A percentile compares a stretch with the other conserved stretches of the same genome.
phyloP scores from a whole-genome alignment of 805 yeast genomes.

The Yarrowia bubula region DNA sequence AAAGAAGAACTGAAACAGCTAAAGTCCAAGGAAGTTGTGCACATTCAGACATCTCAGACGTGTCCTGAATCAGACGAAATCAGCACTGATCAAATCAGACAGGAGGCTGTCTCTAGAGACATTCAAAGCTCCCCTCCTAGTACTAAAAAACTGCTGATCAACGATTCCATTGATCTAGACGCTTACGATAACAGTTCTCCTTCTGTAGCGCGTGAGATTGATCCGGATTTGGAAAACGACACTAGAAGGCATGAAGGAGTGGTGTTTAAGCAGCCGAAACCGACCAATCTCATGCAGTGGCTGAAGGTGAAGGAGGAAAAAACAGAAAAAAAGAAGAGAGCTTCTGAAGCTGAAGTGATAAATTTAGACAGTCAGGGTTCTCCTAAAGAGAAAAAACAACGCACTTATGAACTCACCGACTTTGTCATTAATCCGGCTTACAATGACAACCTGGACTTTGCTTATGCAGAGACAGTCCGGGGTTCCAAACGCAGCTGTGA shows the following conservation, averaged over 20 bases:
- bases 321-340: too few species aligned
- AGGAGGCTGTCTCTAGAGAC: not conserved
- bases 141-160: not conserved
- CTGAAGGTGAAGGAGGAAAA: slow-evolving; percentile 20
- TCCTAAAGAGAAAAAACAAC: slow-evolving; percentile 12
- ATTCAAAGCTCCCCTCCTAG: not conserved
- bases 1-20: too few species aligned
- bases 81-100: slow-evolving; percentile 1
- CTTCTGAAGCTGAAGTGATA: not conserved
- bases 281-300: slow-evolving; percentile 17
- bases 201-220: slow-evolving; percentile 8
- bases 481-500: slow-evolving; percentile 40
- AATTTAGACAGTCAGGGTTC: not conserved
- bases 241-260: not conserved
- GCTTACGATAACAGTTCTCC: not conserved
- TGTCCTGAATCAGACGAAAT: slow-evolving; percentile 7
- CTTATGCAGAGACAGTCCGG: slow-evolving; percentile 41
- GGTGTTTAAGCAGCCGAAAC: not conserved
- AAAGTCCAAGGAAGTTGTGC: not conserved
- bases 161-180: slow-evolving; percentile 16
- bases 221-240: not conserved
- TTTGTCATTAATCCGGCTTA: slow-evolving; percentile 41
- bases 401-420: too few species aligned
- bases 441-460: slow-evolving; percentile 37
- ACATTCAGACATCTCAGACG: not conserved